phyloP scores from a whole-genome alignment of 2,329 filamentous ascomycete species.

The Colletotrichum sp. region DNA sequence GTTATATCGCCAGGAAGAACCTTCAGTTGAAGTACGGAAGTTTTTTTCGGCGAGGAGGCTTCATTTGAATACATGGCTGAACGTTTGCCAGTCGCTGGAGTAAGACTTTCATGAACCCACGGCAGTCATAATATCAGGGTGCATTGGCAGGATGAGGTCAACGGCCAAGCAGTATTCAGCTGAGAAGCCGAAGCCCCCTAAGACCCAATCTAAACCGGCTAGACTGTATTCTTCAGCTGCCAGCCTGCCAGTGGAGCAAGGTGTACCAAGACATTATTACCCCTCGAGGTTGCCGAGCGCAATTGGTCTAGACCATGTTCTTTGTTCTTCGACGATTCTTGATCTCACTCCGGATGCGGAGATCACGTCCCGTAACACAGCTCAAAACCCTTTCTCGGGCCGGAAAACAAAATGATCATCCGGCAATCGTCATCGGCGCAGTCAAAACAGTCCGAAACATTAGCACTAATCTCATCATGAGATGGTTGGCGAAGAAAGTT shows the following conservation, averaged over 20 bases:
- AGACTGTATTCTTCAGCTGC: neutral
- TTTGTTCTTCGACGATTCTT: neutral
- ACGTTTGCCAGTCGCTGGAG: neutral
- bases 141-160: neutral
- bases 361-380: neutral
- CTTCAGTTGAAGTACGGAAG: neutral
- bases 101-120: neutral
- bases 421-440: neutral
- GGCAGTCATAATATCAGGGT: neutral
- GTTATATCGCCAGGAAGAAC: neutral
- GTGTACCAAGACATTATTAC: neutral
- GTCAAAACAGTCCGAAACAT: neutral
- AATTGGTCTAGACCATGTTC: neutral
- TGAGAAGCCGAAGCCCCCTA: neutral
- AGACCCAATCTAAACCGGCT: neutral
- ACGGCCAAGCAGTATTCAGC: neutral
- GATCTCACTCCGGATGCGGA: neutral
- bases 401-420: neutral
- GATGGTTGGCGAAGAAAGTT: neutral
- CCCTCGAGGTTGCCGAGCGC: neutral
- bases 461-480: neutral
- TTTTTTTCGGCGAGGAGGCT: neutral
- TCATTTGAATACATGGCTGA: neutral
- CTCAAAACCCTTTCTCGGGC: neutral
- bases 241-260: neutral